Conservation (phyloP, 108 stramenopile species). For the Nannochloropsis granulata region DNA sequence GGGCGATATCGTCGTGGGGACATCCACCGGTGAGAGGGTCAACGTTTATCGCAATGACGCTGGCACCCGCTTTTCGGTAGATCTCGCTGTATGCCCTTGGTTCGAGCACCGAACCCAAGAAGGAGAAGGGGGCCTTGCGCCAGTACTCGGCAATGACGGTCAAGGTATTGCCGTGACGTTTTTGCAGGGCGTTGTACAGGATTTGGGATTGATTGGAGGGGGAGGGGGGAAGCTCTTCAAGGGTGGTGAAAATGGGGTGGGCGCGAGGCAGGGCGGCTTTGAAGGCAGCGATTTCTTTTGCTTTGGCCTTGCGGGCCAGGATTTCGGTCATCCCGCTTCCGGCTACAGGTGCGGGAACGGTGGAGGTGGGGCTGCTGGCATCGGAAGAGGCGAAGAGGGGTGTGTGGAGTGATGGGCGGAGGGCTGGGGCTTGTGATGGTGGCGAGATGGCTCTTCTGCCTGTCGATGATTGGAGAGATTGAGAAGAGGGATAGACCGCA, state of each 20-base stretch:
- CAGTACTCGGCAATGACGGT: not conserved
- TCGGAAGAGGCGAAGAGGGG: no score
- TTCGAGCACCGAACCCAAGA: not conserved
- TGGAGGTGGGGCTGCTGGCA: no score
- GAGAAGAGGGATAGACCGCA: no score
- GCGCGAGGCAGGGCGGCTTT: not conserved
- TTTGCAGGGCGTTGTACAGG: not conserved
- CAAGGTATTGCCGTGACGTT: not conserved
- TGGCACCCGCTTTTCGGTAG: not conserved
- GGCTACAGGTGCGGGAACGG: not conserved
- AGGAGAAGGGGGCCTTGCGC: not conserved
- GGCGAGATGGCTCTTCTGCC: no score
- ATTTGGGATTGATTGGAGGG: not conserved
- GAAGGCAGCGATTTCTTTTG: not conserved
- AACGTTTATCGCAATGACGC: not conserved
- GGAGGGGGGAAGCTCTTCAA: not conserved
- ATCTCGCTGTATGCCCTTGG: not conserved
- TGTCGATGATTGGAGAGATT: no score
- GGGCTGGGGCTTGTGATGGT: no score
- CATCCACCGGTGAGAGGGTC: not conserved
- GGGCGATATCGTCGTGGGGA: not conserved
- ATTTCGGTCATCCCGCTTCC: not conserved
- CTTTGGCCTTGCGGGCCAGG: not conserved
- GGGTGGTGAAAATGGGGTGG: not conserved
- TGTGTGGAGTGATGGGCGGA: no score